Base-by-base conservation (phyloP, 169 alveolate genomes). In the Eimeria falciformis region DNA sequence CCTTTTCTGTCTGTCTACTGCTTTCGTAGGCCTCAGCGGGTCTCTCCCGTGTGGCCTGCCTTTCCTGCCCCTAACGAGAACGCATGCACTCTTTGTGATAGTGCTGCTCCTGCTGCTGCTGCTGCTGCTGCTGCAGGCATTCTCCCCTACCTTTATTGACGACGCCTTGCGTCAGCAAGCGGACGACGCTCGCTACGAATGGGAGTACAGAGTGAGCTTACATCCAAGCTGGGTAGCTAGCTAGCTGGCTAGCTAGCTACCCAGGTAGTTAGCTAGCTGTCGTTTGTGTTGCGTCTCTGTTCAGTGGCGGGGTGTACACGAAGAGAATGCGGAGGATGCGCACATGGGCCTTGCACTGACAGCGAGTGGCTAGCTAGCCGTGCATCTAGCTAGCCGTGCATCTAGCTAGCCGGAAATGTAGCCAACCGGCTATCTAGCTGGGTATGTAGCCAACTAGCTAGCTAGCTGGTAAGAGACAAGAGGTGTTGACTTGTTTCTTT, bases 181-280 rank as follows among this genome's bases (percentile, higher is more conserved):
- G 17, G 73, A 62, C 11, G 73, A 62, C 33, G 73, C 73, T n/a
- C 73, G 73, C 73, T n/a, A n/a, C 33, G 73, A 62, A 29, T 62
- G 73, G 73, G 73, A 62, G 73, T 62, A 14, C 73, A 62, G 73
- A n/a, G 73, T 62, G 29, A n/a, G 73, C 73, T n/a, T n/a, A 29
- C 73, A 62, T n/a, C 73, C 37, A 12, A 50, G 62, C 62, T 50
- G 23, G 23, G 18, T 50, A 21, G 23, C 18, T 12, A 50, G 62
- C 62, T 50, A 21, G 23, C 62, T 21, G 18, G 11, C 62, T 50
- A 1, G 62, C 23, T 1, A 12, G 62, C 3, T 50, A 50, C 62
- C 3, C 18, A 50, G 18, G 18, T 50, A 50, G 62, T 21, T 1
- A 12, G 11, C 62, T 12, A 21, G 1, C 62, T 0, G 62, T 50